Evolutionary conservation across 164 flowering plant species (phyloP).

Genomic region (Umbilicus rupestris): DNA sequence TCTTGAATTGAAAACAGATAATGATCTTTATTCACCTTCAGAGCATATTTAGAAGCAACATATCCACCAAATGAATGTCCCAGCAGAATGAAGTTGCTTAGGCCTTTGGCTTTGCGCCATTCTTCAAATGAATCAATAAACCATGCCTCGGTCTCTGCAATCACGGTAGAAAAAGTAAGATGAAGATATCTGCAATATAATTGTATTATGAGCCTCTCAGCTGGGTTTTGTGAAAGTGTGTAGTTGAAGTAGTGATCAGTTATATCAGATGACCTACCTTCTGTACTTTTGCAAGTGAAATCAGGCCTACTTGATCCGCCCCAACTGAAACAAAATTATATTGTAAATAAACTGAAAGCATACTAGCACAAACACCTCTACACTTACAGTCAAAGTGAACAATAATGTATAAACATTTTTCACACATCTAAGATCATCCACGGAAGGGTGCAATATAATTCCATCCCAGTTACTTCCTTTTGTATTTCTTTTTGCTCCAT

Average conservation of each 20-base stretch:
- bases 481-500: no score
- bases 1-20: background rate
- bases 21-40: constrained; percentile 52
- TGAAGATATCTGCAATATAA: background rate
- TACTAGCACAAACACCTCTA: background rate
- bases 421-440: no score
- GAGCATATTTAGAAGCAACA: constrained; percentile 94
- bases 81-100: constrained; percentile 76
- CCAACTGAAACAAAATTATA: constrained; percentile 54
- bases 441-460: no score
- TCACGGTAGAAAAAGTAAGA: background rate
- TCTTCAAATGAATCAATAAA: constrained; percentile 95
- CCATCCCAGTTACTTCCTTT: no score
- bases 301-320: constrained; percentile 99
- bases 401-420: no score
- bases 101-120: constrained; percentile 92
- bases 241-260: background rate
- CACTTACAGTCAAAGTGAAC: no score
- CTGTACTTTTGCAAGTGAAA: constrained; percentile 89
- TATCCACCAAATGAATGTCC: constrained; percentile 99
- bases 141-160: constrained; percentile 96
- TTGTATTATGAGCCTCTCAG: background rate
- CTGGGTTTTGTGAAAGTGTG: background rate
- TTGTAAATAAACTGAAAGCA: background rate
- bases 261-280: constrained; percentile 43